Base-by-base conservation (phyloP, 1,139 yeast species). In the Saccharomyces hybrid region DNA sequence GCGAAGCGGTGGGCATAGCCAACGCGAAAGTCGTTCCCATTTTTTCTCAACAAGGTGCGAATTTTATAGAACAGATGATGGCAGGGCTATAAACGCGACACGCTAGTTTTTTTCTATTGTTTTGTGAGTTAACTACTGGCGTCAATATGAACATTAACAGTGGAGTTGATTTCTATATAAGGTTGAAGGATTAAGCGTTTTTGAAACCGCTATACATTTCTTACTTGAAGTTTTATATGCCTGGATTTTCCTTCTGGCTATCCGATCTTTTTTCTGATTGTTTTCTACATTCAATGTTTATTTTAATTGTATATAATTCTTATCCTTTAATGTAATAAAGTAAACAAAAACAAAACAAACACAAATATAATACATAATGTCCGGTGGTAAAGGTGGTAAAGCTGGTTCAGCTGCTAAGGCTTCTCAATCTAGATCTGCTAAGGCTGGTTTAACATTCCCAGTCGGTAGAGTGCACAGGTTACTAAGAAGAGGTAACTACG, bases 381-480 rank as follows among this genome's bases (percentile, higher is more conserved):
- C 97, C 74, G 97, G 97, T 76, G 97, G 97, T 77, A 90, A 91
- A 86, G 97, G 97, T 77, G 90, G 90, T 71, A 90, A 90, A 80
- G 96, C 97, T 73, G 95, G 96, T 71, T 79, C 95, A 66, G 74
- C 88, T 66, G 91, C 90, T 74, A 91, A 91, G 79, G 90, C 95
- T 69, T 86, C 97, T 71, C 93, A 93, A 77, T 87, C 97, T 56
- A 90, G 98, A 83, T 91, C 98, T 67, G 86, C 97, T 61, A 91
- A 89, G 81, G 97, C 98, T 73, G 98, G 97, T 75, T 84, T 91
- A 74, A 88, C 96, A 69, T 91, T 91, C 95, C 98, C 98, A 78
- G 98, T 91, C 67, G 98, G 98, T 77, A 91, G 98, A 86, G 95
- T 91, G 65, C 97, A 91, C 82, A 85, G 97, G 81, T 83, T 90